A percentile compares a stretch with the other conserved stretches of the same genome.
These are phyloP conservation scores for Tephrocybe sp. DNA, from an alignment of 768 basidiomycete species.

Conservation along the genomic window DNA sequence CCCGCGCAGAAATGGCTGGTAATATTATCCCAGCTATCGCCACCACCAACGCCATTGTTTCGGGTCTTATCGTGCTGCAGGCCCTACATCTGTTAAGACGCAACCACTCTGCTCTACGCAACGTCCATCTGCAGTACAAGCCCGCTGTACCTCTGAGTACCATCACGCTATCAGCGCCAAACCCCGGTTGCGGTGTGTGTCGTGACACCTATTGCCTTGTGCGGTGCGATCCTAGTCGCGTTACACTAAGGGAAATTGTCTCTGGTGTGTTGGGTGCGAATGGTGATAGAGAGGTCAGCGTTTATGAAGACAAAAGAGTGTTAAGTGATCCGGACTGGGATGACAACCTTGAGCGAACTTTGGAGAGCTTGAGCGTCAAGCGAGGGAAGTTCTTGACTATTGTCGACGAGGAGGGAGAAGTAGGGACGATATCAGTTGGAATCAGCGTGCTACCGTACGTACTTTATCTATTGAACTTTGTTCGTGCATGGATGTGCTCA, in stretches of 20 bases:
- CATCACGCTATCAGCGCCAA: conserved; percentile 65
- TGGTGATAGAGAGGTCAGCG: conserved; percentile 59
- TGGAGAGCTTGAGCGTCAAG: conserved; percentile 77
- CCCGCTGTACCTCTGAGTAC: conserved; percentile 75
- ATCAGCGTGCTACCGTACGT: conserved; percentile 72
- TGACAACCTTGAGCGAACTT: conserved; percentile 77
- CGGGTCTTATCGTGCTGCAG: conserved; percentile 92
- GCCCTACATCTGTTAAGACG: conserved; percentile 79
- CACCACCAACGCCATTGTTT: conserved; percentile 96
- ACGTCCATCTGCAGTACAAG: conserved; percentile 78
- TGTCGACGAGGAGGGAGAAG: conserved; percentile 82
- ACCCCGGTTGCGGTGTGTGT: conserved; percentile 80
- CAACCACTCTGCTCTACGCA: conserved; percentile 58
- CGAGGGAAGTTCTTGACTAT: conserved; percentile 87
- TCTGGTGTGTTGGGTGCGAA: conserved; percentile 60
- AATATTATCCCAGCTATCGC: conserved; percentile 99
- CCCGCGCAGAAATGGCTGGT: conserved; percentile 86
- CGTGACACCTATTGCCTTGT: conserved; percentile 78
- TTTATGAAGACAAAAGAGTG: conserved; percentile 84
- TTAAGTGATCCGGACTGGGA: conserved; percentile 93
- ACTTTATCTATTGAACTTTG: conserved; percentile 17
- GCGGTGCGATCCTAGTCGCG: conserved; percentile 66
- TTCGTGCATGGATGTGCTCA: conserved; percentile 2
- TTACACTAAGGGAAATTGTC: conserved; percentile 73
- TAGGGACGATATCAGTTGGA: conserved; percentile 68